Evolutionary conservation across 1,284 basidiomycete genomes (phyloP).

Genomic region (Rhodotorula sp.): DNA sequence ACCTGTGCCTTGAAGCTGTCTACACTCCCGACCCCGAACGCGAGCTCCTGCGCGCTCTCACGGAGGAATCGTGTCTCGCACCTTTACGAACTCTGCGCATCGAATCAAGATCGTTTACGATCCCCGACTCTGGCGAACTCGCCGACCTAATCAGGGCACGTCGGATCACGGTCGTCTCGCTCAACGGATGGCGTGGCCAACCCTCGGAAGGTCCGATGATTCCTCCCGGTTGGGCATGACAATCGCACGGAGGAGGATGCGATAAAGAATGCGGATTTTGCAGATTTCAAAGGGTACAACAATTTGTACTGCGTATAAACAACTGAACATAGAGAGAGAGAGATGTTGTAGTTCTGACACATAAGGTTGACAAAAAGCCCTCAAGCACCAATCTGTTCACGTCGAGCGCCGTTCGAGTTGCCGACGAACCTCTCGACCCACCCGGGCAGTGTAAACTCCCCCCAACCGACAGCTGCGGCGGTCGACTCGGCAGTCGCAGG

Average conservation of each 20-base stretch:
- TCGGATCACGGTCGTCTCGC: background rate
- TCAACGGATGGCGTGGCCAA: background rate
- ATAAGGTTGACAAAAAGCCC: background rate
- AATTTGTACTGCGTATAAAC: background rate
- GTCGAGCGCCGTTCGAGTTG: background rate
- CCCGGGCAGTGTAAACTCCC: background rate
- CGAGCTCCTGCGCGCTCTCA: background rate
- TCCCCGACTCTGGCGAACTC: background rate
- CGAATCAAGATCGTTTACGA: background rate
- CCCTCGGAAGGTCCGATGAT: background rate
- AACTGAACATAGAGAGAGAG: background rate
- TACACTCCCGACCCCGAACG: background rate
- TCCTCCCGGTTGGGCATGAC: background rate
- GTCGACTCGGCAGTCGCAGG: background rate
- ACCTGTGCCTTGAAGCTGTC: background rate
- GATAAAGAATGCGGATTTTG: background rate
- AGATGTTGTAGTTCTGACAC: background rate
- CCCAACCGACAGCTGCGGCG: background rate
- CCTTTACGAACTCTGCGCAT: background rate
- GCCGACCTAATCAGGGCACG: background rate
- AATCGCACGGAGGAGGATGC: background rate
- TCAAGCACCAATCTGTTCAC: background rate
- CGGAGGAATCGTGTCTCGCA: background rate
- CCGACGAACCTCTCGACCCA: background rate
- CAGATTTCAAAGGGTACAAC: background rate